phyloP scores from a whole-genome alignment of 805 yeast genomes.

The Candida alai region DNA sequence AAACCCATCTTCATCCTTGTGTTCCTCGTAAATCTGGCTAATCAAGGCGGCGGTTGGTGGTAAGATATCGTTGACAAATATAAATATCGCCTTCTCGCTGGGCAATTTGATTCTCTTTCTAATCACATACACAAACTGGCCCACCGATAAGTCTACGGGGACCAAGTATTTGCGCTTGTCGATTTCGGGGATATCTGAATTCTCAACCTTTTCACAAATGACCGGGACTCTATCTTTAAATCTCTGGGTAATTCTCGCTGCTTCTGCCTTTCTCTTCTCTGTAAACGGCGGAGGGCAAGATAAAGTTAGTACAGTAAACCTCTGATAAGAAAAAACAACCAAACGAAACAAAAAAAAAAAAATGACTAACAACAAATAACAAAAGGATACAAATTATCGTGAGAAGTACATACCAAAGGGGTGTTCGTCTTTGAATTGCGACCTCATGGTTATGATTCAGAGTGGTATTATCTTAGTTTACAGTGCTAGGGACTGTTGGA shows the following conservation, averaged over 20 bases:
- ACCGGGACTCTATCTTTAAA: slow-evolving; percentile 93
- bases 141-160: slow-evolving; percentile 93
- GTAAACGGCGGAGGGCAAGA: slow-evolving; percentile 4
- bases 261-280: slow-evolving; percentile 94
- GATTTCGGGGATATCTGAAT: slow-evolving; percentile 91
- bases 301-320: too few species aligned
- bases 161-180: slow-evolving; percentile 97
- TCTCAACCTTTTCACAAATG: slow-evolving; percentile 95
- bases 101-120: slow-evolving; percentile 94
- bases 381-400: too few species aligned
- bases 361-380: background rate
- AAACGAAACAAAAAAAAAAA: slow-evolving; percentile 1
- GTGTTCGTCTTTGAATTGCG: slow-evolving; percentile 92
- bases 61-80: slow-evolving; percentile 92
- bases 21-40: slow-evolving; percentile 93
- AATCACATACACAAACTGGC: slow-evolving; percentile 96
- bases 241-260: slow-evolving; percentile 83
- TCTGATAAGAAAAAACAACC: slow-evolving; percentile 6
- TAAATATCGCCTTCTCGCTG: slow-evolving; percentile 96
- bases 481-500: too few species aligned
- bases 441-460: slow-evolving; percentile 54
- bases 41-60: slow-evolving; percentile 98
- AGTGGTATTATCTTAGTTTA: too few species aligned
- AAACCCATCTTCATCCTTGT: slow-evolving; percentile 97
- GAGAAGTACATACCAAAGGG: slow-evolving; percentile 78